Evolutionary conservation across 2,329 filamentous ascomycete species (phyloP), one percentile per base, ranked within the genome.

Genomic region (Podosphaera leucotricha): DNA sequence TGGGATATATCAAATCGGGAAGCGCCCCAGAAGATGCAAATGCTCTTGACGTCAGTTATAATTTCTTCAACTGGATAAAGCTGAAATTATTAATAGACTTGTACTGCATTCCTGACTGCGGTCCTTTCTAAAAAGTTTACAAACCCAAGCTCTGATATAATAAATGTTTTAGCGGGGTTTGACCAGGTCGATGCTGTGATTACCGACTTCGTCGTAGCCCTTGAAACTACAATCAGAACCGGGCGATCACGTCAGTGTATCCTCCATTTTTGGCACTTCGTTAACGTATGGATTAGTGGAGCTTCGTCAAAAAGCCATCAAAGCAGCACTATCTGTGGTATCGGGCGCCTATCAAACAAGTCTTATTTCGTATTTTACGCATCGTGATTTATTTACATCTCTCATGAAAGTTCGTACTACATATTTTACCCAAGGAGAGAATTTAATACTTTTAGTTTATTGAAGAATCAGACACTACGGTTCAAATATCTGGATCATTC

Each of bases 301-400:
- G 35, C 58, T 90, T 43, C 77, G 86, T 46, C 70, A 77, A 51
- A 85, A 82, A 57, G 87, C 86, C 6, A 72, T 94, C 24, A 71
- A 81, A 53, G 78, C 83, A 38, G 76, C 86, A 6, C 69, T 94
- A 46, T 79, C 85, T 13, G 76, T 93, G 45, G 81, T 84, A 6
- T 83, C 86, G 8, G 86, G 87, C n/a, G 86, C 86, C 46, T 95
- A 94, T 60, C 85, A 92, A 61, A 95, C 90, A 3, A 90, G 84
- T 41, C 68, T 98, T 19, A 70, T 94, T 44, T 92, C 86, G 1
- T 98, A 95, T 61, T 84, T 98, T 56, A 90, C 90, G 36, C 86
- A 95, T 57, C 71, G 84, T 52, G 90, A 98, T 58, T 68, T 95
- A 30, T 98, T 98, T 56, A 87, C 87, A 18, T 78, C 85, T 7